Base-by-base conservation (phyloP, 2,329 filamentous ascomycete genomes). In the Ambrosiella cleistominuta region DNA sequence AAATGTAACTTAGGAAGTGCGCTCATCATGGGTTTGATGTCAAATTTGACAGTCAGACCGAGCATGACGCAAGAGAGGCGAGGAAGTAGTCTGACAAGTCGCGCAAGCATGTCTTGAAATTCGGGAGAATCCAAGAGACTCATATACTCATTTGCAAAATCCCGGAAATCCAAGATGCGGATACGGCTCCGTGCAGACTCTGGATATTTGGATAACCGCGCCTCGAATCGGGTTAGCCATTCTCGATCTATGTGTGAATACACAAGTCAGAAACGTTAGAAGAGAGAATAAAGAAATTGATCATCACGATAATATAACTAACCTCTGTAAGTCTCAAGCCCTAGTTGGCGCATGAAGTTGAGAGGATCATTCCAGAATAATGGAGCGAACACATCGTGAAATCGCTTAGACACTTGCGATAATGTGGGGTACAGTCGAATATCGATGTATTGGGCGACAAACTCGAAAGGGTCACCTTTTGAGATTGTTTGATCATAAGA, bases 321-420 rank as follows among this genome's bases (percentile, higher is more conserved):
- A n/a, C 7, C 44, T 17, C n/a, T 3, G n/a, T 17, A 27, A 27
- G 27, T 27, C 27, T 5, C 13, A 17, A 47, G 44, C n/a, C 44
- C 44, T 3, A 53, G 35, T 38, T 19, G 64, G 61, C 70, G 68
- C 27, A 69, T 68, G 1, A 69, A 65, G 15, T 66, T 63, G 15
- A 79, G 64, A 9, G 77, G 70, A 63, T 80, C 72, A 61, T 69
- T 68, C 78, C 78, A 81, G 15, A 81, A 66, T 3, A 69, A 71
- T 17, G 76, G 75, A 3, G 73, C 73, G 63, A 81, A 80, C 17
- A 72, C 66, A 47, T 63, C 58, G 67, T 75, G 72, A 63, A 77
- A 79, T 8, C 68, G 71, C 45, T 63, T 66, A 53, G 69, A 73
- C 8, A 80, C 77, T 42, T 72, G 71, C 63, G 75, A 79, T 49